Evolutionary conservation across 2,329 filamentous ascomycete genomes (phyloP), one percentile per base, ranked within the genome.

Genomic region (Penicillium sp.): DNA sequence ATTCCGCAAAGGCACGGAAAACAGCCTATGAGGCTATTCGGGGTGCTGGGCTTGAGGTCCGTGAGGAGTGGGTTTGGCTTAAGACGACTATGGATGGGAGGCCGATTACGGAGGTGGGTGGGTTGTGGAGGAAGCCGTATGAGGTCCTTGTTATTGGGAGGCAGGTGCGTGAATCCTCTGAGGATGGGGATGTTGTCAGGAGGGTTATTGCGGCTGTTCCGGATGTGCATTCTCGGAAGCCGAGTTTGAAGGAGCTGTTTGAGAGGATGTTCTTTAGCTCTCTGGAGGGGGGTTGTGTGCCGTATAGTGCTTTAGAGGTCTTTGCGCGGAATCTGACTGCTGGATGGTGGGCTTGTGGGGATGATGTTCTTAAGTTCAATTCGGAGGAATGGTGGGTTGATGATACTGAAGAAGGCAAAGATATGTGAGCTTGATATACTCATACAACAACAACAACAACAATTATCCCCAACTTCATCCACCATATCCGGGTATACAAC

Each of bases 31-130:
- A 69, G 54, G 38, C 71, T 49, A 43, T 81, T 0, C 64, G 67
- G 10, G 58, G 54, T 4, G 75, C 75, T 60, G 75, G 74, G 7
- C 68, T 83, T 3, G 58, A 65, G 2, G 57, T 82, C 7, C 59
- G 68, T 4, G 80, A 84, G 56, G 80, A 84, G 64, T 84, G 81
- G 81, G 60, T 82, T 3, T 84, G 81, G 81, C 61, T 82, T 45
- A 84, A 84, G 62, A 76, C 72, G 1, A 83, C 80, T 0, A 60
- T 59, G 0, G 54, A 67, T 2, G 81, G 81, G 3, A 71, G 77
- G 49, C 73, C 78, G 0, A 72, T 82, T 38, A 72, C 70, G 6
- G 64, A 70, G 3, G 44, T 83, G 12, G 71, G 78, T 34, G 75
- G 74, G 2, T 41, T 75, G 1, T 80, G 78, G 78, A 71, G 79